Conservation (phyloP, 768 basidiomycete species). For the Paxillus ammoniavirescens region DNA sequence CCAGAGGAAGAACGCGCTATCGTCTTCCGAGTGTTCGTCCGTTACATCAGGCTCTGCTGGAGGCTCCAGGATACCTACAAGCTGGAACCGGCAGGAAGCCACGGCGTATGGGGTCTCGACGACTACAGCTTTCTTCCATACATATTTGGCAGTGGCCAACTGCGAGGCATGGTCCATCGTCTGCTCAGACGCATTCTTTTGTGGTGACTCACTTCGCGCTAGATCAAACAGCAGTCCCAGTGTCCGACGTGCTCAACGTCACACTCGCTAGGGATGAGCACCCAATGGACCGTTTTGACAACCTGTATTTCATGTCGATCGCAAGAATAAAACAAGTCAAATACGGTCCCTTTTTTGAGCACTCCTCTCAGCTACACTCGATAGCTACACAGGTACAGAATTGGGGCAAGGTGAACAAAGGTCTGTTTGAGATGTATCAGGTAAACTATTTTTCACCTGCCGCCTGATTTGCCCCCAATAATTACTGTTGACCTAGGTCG, state of each 20-base stretch:
- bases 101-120: conserved; percentile 97
- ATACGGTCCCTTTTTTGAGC: conserved; percentile 86
- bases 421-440: conserved; percentile 95
- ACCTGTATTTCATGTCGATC: conserved; percentile 80
- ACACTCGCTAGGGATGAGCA: conserved; percentile 35
- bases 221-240: conserved; percentile 67
- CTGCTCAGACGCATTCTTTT: conserved; percentile 1
- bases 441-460: conserved; percentile 33
- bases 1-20: conserved; percentile 60
- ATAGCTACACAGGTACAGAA: conserved; percentile 87
- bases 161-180: conserved; percentile 54
- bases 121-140: conserved; percentile 90
- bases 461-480: background rate
- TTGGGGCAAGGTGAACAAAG: conserved; percentile 89
- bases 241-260: conserved; percentile 58
- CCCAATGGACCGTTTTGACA: conserved; percentile 39
- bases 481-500: conserved; percentile 49
- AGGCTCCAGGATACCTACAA: conserved; percentile 84
- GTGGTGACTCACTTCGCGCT: conserved; percentile 1
- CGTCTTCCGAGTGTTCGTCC: conserved; percentile 62
- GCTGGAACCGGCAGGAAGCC: conserved; percentile 94
- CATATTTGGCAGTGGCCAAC: conserved; percentile 87
- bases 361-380: conserved; percentile 85
- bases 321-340: conserved; percentile 80
- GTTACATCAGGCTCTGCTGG: conserved; percentile 84